phyloP scores from a whole-genome alignment of 2,329 filamentous ascomycete species.

The Biscogniauxia mediterranea region DNA sequence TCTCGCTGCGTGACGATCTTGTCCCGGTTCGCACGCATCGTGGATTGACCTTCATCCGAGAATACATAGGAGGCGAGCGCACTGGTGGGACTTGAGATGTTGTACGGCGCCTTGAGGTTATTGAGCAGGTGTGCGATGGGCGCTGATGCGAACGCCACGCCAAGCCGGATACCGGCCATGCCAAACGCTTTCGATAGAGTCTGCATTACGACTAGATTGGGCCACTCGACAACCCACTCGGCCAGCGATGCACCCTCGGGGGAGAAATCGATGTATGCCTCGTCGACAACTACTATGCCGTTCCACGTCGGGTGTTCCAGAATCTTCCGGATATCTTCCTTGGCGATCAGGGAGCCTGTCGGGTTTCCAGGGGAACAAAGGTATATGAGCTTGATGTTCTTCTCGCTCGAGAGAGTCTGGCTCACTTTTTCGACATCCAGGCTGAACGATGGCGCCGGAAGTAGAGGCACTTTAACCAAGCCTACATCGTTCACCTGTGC shows the following conservation, averaged over 20 bases:
- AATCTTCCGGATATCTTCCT: conserved; percentile 69
- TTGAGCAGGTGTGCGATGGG: conserved; percentile 80
- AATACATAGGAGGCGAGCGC: conserved; percentile 76
- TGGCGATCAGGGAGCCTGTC: conserved; percentile 75
- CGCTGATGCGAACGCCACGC: conserved; percentile 75
- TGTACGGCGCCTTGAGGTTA: conserved; percentile 93
- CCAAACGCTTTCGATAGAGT: conserved; percentile 98
- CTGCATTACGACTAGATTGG: conserved; percentile 96
- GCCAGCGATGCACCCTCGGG: conserved; percentile 76
- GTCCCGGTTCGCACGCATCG: conserved; percentile 71
- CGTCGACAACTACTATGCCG: conserved; percentile 87
- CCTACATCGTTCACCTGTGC: conserved; percentile 91
- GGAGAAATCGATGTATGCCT: conserved; percentile 95
- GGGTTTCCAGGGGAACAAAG: conserved; percentile 95
- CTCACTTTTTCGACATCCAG: conserved; percentile 71
- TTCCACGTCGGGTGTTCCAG: conserved; percentile 92
- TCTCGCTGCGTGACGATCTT: conserved; percentile 74
- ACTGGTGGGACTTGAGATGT: conserved; percentile 85
- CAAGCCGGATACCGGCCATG: conserved; percentile 87
- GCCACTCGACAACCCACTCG: conserved; percentile 88
- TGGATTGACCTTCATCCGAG: conserved; percentile 60
- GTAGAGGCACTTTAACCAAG: conserved; percentile 82
- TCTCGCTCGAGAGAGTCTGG: conserved; percentile 56
- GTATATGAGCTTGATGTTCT: conserved; percentile 82
- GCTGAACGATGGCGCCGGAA: conserved; percentile 68